Evolutionary conservation across 306 rosid genomes (phyloP), one percentile per base, ranked within the genome.

Genomic region (Macrotyloma uniflorum): DNA sequence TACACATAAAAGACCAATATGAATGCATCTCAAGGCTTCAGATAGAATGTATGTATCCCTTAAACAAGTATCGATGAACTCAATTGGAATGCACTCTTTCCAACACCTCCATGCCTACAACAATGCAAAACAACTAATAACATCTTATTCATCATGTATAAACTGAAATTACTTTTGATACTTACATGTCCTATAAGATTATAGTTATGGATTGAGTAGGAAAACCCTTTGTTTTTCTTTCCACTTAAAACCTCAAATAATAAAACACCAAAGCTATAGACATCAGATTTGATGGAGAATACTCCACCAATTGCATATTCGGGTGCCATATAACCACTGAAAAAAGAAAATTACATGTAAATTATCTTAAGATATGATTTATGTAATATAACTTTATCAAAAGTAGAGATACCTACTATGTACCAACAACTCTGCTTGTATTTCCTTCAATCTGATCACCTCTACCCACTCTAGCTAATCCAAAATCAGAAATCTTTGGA

Each of bases 291-390:
- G 5, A 42, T 19, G 0, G 78, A 79, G 14, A 71, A 79, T 23
- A 49, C 4, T 5, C 78, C 83, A 35, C 40, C 66, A n/a, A 47
- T 9, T 4, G 83, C 78, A 71, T 79, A 79, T 26, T 71, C 78
- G 1, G 78, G 78, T 35, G 83, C 78, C 83, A 79, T 79, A 13
- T 79, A 79, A 40, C 83, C 83, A 18, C 72, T 79, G 14, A 11
- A 1, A 78, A 22, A 0, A 11, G 58, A 49, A 0, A 9, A 10
- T 6, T 6, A 59, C 12, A 15, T 5, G 18, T 26, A 28, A 59
- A 59, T 59, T 1, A 59, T 30, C 28, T 28, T 14, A 5, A 59
- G 13, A 0, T 15, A 28, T 59, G 22, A 59, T 14, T 28, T 15
- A 0, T 5, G 0, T 3, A 28, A 14, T 28, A 13, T 55, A 19